These are phyloP conservation scores for Citrus glauca DNA, from an alignment of 345 rosid genomes.

Conservation along the genomic window DNA sequence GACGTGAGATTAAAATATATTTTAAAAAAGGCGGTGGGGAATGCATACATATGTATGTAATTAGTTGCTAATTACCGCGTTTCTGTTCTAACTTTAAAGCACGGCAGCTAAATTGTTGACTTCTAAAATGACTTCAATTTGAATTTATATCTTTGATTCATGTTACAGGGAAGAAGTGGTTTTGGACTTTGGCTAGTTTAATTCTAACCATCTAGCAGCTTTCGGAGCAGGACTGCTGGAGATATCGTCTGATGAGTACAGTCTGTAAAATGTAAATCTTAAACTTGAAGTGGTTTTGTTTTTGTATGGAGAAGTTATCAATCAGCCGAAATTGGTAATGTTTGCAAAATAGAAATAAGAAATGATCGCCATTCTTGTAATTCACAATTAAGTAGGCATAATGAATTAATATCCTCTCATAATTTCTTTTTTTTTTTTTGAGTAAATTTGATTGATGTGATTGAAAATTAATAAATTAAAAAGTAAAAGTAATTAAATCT, in stretches of 20 bases:
- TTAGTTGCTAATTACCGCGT: background rate
- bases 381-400: no score
- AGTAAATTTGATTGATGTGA: no score
- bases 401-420: no score
- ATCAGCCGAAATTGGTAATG: background rate
- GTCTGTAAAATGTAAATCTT: background rate
- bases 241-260: background rate
- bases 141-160: background rate
- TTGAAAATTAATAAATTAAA: no score
- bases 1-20: no score
- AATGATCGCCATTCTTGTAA: background rate
- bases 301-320: background rate
- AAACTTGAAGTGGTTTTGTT: background rate
- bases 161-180: conserved; percentile 27
- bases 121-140: background rate
- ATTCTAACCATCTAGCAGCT: background rate
- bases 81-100: no score
- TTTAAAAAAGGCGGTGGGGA: no score
- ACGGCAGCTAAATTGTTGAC: background rate
- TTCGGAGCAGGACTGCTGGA: background rate
- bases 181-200: conserved; percentile 12
- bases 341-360: background rate
- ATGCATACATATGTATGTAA: background rate
- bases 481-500: no score
- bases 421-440: no score